These are phyloP conservation scores for Anthracocystis setariae DNA, from an alignment of 1,284 basidiomycete species.

Conservation along the genomic window DNA sequence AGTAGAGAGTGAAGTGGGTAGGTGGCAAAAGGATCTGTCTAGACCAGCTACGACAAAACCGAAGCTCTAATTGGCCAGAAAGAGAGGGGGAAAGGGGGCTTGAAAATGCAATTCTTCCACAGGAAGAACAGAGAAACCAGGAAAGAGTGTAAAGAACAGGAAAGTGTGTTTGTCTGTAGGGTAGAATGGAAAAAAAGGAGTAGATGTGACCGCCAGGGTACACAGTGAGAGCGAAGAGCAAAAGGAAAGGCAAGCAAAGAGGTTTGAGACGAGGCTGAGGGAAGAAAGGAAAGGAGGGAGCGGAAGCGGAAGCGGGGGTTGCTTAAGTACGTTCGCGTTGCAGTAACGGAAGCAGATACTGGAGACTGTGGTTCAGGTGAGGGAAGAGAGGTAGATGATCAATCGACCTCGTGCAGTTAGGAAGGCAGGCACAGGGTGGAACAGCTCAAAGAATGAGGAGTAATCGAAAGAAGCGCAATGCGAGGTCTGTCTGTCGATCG, in stretches of 20 bases:
- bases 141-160: conserved; percentile 13
- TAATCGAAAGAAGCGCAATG: conserved; percentile 1
- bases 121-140: conserved; percentile 20
- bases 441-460: not conserved
- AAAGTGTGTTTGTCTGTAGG: conserved; percentile 22
- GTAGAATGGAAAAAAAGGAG: not conserved
- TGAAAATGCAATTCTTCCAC: conserved; percentile 22
- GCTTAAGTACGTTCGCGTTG: conserved; percentile 31
- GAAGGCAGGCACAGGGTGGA: not conserved
- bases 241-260: conserved; percentile 37
- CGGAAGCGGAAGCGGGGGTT: not conserved
- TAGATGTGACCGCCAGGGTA: conserved; percentile 51
- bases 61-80: conserved; percentile 19
- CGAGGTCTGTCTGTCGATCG: too few relatives aligned
- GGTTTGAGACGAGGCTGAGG: conserved; percentile 29
- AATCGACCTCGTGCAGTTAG: too few relatives aligned
- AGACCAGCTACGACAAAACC: conserved; percentile 33
- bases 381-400: conserved; percentile 10
- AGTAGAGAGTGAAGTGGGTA: conserved; percentile 1
- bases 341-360: conserved; percentile 1
- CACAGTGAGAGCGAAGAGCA: conserved; percentile 41
- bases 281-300: conserved; percentile 14
- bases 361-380: not conserved
- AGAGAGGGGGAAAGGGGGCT: not conserved
- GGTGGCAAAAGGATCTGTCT: conserved; percentile 1